A percentile compares a stretch with the other conserved stretches of the same genome.
Evolutionary conservation across 2,329 filamentous ascomycete genomes (phyloP).

Genomic region (Tolypocladium inflatum): DNA sequence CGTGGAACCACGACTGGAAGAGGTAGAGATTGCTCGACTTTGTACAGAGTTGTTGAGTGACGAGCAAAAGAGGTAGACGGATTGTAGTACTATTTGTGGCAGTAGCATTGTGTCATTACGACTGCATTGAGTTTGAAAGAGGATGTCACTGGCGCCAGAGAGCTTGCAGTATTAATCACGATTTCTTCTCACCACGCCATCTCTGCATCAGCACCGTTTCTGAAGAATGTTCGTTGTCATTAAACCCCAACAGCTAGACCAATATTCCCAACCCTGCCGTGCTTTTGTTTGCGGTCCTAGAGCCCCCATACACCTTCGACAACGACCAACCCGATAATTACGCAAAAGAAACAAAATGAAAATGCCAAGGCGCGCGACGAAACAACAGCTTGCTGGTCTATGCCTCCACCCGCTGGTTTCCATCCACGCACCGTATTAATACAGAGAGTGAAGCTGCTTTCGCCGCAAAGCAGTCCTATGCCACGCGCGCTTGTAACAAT

Average conservation of each 20-base stretch:
- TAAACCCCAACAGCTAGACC: background rate
- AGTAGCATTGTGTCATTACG: conserved; percentile 2
- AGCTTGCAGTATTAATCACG: background rate
- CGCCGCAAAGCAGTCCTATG: conserved; percentile 6
- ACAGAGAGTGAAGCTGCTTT: conserved; percentile 15
- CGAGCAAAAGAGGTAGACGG: background rate
- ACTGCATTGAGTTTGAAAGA: background rate
- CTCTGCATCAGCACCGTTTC: background rate
- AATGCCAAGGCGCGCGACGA: background rate
- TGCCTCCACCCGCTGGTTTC: conserved; percentile 12
- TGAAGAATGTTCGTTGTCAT: background rate
- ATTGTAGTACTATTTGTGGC: background rate
- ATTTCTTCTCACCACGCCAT: background rate
- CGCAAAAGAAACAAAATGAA: background rate
- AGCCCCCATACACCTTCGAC: background rate
- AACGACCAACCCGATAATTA: background rate
- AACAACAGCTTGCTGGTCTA: background rate
- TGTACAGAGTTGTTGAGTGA: background rate
- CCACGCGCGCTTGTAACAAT: background rate
- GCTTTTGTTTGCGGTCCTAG: background rate
- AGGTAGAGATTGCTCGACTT: conserved; percentile 27
- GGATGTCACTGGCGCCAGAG: background rate
- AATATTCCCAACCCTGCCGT: background rate
- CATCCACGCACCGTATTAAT: conserved; percentile 17
- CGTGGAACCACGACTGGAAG: conserved; percentile 96